phyloP scores from a whole-genome alignment of 116 monocot genomes.

The Cymodocea nodosa region DNA sequence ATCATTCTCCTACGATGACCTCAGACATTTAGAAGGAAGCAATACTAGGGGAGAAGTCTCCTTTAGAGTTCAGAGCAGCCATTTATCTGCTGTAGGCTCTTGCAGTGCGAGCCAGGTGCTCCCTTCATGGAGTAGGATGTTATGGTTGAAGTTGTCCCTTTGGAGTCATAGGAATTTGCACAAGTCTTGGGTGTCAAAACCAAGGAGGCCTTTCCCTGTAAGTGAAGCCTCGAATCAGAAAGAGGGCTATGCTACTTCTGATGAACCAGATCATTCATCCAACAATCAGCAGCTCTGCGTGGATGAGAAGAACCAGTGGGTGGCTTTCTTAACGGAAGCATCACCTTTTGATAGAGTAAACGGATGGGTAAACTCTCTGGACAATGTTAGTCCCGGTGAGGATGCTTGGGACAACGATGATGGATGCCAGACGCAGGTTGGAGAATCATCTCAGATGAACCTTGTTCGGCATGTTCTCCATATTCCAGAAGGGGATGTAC shows the following conservation, averaged over 20 bases:
- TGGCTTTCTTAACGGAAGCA: slow-evolving; percentile 48
- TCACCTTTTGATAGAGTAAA: slow-evolving; percentile 63
- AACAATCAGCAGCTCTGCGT: slow-evolving; percentile 10
- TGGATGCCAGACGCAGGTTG: slow-evolving; percentile 9
- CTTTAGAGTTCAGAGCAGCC: slow-evolving; percentile 21
- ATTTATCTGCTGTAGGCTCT: slow-evolving; percentile 41
- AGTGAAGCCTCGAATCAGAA: slow-evolving; percentile 15
- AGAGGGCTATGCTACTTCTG: slow-evolving; percentile 58
- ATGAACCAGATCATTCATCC: slow-evolving; percentile 25
- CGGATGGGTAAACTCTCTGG: slow-evolving; percentile 87
- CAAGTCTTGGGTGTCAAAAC: slow-evolving; percentile 15
- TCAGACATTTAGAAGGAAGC: slow-evolving; percentile 18
- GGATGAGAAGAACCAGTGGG: slow-evolving; percentile 46
- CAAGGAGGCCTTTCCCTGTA: background rate
- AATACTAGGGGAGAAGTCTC: slow-evolving; percentile 3
- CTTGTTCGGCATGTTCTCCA: slow-evolving; percentile 10
- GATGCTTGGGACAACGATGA: slow-evolving; percentile 14
- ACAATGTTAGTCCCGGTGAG: slow-evolving; percentile 10
- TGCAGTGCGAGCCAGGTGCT: slow-evolving; percentile 88
- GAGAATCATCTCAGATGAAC: slow-evolving; percentile 49
- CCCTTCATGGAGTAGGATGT: slow-evolving; percentile 81
- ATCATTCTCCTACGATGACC: slow-evolving; percentile 46
- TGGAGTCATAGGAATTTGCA: slow-evolving; percentile 96
- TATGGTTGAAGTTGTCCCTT: slow-evolving; percentile 96
- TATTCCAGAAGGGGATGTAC: slow-evolving; percentile 33